Evolutionary conservation across 345 rosid species (phyloP), one percentile per base, ranked within the genome.

Genomic region (Eucalyptus cloeziana): DNA sequence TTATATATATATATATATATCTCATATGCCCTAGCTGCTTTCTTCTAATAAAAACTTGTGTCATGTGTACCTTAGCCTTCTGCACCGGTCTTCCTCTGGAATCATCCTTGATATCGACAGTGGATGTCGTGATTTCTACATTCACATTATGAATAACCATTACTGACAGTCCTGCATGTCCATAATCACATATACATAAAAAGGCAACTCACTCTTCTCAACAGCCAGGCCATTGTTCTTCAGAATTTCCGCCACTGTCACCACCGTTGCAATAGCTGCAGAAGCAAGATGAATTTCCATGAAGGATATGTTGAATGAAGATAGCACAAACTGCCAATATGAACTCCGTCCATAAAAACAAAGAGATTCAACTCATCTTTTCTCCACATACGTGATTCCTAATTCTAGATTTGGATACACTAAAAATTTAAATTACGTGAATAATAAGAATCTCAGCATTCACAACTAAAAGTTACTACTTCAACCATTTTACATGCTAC

Each of bases 161-260:
- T 24, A 51, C 49, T 25, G 8, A 27, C 54, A 31, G 30, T 50
- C 45, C 71, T 49, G 52, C 60, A 80, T 31, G 51, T 60, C 25
- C 54, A 2, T 49, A 30, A 85, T 17, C 44, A 86, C 7, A 64
- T 27, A 11, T 9, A 37, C 2, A 52, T 4, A 79, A n/a, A 31
- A 33, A 90, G 54, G 30, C 27, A 37, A 24, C 91, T 86, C 50
- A 90, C 91, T 92, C 91, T 95, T 96, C 94, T 96, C 97, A 88
- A 96, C 89, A 71, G 95, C 97, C 89, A 95, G 89, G 49, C 96
- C 96, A 89, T 94, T 95, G 89, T 94, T 95, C 94, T 95, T 95
- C 93, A 95, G 91, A 89, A 96, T 95, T 90, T 96, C 98, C 31
- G 98, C 95, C 89, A 96, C 93, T 30, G 97, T 95, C 56, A 95